A percentile compares a stretch with the other conserved stretches of the same genome.
phyloP scores from a whole-genome alignment of 2,329 filamentous ascomycete species.

The Colletotrichum brevisporum region DNA sequence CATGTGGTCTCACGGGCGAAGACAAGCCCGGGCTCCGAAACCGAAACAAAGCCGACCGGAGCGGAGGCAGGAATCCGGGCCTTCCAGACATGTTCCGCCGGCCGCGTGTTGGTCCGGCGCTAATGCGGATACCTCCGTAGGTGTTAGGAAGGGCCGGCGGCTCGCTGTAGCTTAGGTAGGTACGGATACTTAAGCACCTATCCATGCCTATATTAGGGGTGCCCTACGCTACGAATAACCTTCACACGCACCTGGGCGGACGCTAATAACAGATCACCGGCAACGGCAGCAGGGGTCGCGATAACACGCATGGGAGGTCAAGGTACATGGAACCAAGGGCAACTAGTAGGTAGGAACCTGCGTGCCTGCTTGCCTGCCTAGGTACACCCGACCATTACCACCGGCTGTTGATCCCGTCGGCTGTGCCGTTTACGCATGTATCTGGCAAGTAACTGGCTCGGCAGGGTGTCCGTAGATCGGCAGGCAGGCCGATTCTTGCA shows the following conservation, averaged over 20 bases:
- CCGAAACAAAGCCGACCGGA: not conserved
- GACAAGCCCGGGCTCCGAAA: not conserved
- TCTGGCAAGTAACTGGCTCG: not conserved
- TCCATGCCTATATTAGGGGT: too few relatives aligned
- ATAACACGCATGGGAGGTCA: not conserved
- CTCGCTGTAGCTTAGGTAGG: too few relatives aligned
- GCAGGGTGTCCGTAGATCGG: not conserved
- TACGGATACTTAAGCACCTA: too few relatives aligned
- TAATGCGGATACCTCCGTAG: too few relatives aligned
- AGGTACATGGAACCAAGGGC: too few relatives aligned
- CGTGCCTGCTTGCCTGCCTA: too few relatives aligned
- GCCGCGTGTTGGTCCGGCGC: too few relatives aligned
- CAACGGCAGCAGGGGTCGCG: not conserved
- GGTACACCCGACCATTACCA: not conserved
- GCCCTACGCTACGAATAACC: too few relatives aligned
- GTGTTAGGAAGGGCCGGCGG: too few relatives aligned
- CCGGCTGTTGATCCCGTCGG: not conserved
- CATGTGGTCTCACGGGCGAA: not conserved
- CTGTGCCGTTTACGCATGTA: not conserved
- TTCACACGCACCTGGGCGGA: not conserved
- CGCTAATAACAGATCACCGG: slow-evolving; percentile 15
- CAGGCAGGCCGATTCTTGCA: not conserved
- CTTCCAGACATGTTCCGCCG: too few relatives aligned
- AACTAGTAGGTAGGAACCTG: too few relatives aligned
- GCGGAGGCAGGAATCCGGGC: too few relatives aligned